These are phyloP conservation scores for Schwanniomyces occidentalis DNA, from an alignment of 805 yeast genomes.

Conservation along the genomic window DNA sequence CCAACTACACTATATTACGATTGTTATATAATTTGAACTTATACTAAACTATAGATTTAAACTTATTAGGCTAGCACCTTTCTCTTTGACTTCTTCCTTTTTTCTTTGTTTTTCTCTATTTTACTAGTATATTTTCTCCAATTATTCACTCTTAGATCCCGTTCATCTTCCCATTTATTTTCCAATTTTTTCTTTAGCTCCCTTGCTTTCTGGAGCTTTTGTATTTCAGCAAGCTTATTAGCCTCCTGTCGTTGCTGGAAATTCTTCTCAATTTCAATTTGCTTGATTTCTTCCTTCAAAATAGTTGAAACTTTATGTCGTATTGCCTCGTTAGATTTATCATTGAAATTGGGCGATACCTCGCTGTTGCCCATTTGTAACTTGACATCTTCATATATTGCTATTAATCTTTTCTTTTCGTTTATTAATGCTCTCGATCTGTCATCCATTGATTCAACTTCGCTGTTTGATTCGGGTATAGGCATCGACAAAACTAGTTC, in stretches of 20 bases:
- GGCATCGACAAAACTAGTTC: conserved; percentile 32
- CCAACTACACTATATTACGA: no score
- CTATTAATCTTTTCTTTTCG: conserved; percentile 24
- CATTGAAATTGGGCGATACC: neutral
- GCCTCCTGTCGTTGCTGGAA: conserved; percentile 29
- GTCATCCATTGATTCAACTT: conserved; percentile 6
- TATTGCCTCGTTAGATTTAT: conserved; percentile 11
- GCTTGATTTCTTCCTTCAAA: conserved; percentile 38
- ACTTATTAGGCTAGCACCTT: conserved; percentile 8
- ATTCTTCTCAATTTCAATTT: conserved; percentile 25
- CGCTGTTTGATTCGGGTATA: conserved; percentile 10
- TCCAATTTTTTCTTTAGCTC: conserved; percentile 44
- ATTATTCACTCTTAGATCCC: conserved; percentile 57
- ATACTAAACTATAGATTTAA: no score
- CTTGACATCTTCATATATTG: conserved; percentile 28
- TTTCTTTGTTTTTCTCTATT: conserved; percentile 47
- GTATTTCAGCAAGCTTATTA: conserved; percentile 21
- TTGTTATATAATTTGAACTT: no score
- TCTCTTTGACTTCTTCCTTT: conserved; percentile 30
- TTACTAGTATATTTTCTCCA: conserved; percentile 57
- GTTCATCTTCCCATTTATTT: conserved; percentile 58
- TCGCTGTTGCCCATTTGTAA: neutral
- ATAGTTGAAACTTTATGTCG: conserved; percentile 45
- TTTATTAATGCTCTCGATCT: conserved; percentile 8
- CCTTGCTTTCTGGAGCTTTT: conserved; percentile 38